Percentiles rank a stretch among this genome's conserved stretches.
These are phyloP conservation scores for Rhododendron henanense DNA, from an alignment of 148 eudicot genomes.

Conservation along the genomic window DNA sequence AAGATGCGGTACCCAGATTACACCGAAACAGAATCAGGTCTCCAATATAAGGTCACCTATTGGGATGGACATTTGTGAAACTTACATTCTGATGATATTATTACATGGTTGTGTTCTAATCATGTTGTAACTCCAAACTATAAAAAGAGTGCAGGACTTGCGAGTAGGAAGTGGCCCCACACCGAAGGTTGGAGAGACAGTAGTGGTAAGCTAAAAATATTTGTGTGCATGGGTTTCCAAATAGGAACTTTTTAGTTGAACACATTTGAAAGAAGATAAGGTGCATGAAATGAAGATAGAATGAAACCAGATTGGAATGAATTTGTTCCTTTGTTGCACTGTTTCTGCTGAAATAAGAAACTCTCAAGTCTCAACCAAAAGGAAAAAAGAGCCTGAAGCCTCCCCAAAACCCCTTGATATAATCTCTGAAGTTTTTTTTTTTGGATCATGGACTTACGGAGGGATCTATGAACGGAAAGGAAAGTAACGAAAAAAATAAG, in stretches of 20 bases:
- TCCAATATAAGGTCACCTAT: conserved; percentile 76
- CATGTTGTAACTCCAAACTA: conserved; percentile 13
- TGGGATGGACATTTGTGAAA: conserved; percentile 6
- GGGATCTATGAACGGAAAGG: background rate
- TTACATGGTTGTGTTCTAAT: conserved; percentile 7
- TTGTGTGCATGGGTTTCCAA: background rate
- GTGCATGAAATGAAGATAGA: background rate
- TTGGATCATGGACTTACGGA: background rate
- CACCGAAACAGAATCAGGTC: conserved; percentile 72
- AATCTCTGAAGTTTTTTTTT: background rate
- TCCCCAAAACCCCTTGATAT: background rate
- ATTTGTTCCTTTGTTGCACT: background rate
- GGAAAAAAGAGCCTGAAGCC: background rate
- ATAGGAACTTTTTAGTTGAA: background rate
- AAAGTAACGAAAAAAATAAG: background rate
- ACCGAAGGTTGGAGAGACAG: conserved; percentile 80
- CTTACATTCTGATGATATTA: conserved; percentile 5
- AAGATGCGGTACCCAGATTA: conserved; percentile 95
- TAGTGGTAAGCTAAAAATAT: conserved; percentile 54
- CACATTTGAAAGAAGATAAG: background rate
- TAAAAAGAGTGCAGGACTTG: conserved; percentile 67
- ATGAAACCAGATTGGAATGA: background rate
- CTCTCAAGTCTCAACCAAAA: background rate
- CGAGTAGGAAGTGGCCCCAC: conserved; percentile 68
- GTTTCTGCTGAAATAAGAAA: background rate